Percentiles rank a stretch among this genome's conserved stretches.
Conservation (phyloP, 306 rosid species). For the Prunus davidiana region DNA sequence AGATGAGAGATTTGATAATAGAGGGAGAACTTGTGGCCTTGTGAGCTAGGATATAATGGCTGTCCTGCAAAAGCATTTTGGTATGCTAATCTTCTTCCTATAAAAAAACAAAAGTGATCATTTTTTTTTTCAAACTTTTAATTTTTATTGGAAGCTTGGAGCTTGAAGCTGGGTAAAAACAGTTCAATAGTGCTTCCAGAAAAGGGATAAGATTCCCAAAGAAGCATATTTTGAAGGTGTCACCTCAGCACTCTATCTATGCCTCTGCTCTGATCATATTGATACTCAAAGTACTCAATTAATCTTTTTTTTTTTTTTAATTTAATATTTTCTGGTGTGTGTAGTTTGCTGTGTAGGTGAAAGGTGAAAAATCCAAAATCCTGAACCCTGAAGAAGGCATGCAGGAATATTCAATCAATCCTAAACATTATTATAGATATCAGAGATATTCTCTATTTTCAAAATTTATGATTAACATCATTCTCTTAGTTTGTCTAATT, state of each 20-base stretch:
- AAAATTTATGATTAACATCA: too few relatives aligned
- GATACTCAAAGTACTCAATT: slow-evolving; percentile 7
- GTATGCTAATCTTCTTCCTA: slow-evolving; percentile 13
- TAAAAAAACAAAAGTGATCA: not conserved
- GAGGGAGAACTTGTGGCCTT: slow-evolving; percentile 28
- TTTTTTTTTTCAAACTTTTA: not conserved
- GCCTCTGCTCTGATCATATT: slow-evolving; percentile 30
- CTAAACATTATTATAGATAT: not conserved
- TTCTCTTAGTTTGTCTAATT: too few relatives aligned
- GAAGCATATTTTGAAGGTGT: slow-evolving; percentile 57
- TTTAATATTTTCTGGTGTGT: not conserved
- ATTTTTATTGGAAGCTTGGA: not conserved
- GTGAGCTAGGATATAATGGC: slow-evolving; percentile 30
- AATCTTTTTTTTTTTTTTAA: not conserved
- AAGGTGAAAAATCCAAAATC: slow-evolving; percentile 4
- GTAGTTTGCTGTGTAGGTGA: slow-evolving; percentile 2
- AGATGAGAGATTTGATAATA: not conserved
- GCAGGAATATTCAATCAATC: slow-evolving; percentile 6
- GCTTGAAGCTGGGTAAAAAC: not conserved
- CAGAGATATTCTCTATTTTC: too few relatives aligned
- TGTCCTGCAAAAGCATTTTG: slow-evolving; percentile 42
- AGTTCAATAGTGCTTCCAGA: not conserved
- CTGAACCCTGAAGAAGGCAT: slow-evolving; percentile 2
- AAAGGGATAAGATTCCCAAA: slow-evolving; percentile 60
- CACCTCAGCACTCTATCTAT: slow-evolving; percentile 31